These are phyloP conservation scores for Tolypocladium endophyticum DNA, from an alignment of 2,329 filamentous ascomycete species.

Conservation along the genomic window DNA sequence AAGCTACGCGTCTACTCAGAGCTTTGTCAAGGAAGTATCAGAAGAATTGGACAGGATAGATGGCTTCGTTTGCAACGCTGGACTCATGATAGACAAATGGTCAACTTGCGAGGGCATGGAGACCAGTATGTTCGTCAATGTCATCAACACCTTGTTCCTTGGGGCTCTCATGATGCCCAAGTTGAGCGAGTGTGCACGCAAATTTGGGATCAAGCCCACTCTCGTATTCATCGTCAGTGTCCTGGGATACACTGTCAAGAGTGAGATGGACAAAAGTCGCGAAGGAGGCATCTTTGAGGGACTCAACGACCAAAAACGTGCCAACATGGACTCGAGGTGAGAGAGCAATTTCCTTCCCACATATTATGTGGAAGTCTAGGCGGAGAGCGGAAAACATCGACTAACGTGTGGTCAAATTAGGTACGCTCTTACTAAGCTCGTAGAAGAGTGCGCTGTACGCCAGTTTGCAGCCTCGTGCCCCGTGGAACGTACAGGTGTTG, in stretches of 20 bases:
- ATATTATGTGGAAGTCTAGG: background rate
- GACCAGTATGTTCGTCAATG: background rate
- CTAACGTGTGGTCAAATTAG: background rate
- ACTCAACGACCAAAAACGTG: background rate
- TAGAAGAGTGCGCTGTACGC: background rate
- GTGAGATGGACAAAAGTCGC: background rate
- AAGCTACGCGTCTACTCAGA: background rate
- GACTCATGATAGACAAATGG: background rate
- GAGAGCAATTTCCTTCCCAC: background rate
- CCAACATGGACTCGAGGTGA: background rate
- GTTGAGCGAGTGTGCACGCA: background rate
- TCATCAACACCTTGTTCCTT: background rate
- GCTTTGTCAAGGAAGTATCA: background rate
- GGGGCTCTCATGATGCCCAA: background rate
- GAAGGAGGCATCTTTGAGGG: background rate
- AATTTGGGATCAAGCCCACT: background rate
- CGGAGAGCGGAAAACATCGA: background rate
- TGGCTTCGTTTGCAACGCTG: background rate
- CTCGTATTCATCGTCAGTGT: background rate
- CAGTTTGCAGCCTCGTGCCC: background rate
- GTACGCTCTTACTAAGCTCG: background rate
- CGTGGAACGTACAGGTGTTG: background rate
- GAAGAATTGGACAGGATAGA: background rate
- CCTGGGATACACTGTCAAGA: background rate
- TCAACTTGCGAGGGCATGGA: background rate